Conservation (phyloP, 805 yeast genomes). For the Starmerella sp. region DNA sequence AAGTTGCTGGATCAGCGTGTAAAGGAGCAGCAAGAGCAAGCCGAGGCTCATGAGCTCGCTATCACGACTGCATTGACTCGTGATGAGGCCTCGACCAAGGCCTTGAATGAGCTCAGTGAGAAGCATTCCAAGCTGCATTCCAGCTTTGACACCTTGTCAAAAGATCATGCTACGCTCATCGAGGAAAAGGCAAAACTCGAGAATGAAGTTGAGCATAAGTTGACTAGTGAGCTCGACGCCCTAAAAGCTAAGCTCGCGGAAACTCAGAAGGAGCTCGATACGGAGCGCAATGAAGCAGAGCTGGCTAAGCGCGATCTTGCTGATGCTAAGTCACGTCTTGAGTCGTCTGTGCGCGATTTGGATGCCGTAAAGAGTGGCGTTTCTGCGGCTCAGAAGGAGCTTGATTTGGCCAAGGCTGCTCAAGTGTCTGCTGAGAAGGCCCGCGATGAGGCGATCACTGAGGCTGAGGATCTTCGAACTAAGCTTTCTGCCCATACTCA, state of each 20-base stretch:
- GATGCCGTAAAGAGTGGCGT: background rate
- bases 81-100: conserved; percentile 16
- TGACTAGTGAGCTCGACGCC: background rate
- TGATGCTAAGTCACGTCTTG: background rate
- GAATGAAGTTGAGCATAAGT: background rate
- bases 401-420: background rate
- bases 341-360: background rate
- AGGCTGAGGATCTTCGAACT: background rate
- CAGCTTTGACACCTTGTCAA: conserved; percentile 1
- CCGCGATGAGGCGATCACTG: background rate
- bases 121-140: conserved; percentile 9
- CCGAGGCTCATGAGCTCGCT: conserved; percentile 14
- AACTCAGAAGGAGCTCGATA: background rate
- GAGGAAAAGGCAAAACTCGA: conserved; percentile 2
- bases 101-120: conserved; percentile 12
- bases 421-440: background rate
- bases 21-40: conserved; percentile 6
- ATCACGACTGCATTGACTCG: conserved; percentile 8
- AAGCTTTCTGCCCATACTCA: background rate
- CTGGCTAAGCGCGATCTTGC: background rate
- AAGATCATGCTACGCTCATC: background rate
- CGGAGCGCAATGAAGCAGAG: background rate
- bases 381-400: background rate
- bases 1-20: conserved; percentile 24
- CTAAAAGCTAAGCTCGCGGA: background rate